These are phyloP conservation scores for Elsinoe perseae DNA, from an alignment of 2,329 filamentous ascomycete species.

Conservation along the genomic window DNA sequence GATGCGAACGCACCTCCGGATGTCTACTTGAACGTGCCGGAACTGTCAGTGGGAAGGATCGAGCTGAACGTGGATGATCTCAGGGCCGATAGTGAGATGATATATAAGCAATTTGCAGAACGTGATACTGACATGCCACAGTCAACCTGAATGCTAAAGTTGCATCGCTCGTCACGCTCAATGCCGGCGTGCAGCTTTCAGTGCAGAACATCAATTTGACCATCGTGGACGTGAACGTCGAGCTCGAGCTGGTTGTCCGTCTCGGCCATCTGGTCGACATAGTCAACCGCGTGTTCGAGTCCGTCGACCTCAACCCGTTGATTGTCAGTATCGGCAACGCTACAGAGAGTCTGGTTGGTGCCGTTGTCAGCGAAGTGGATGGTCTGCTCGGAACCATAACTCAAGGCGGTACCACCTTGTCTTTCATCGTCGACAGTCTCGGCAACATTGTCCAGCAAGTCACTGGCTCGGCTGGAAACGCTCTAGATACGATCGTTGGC, in stretches of 20 bases:
- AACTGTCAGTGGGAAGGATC: conserved; percentile 52
- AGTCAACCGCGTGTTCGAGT: conserved; percentile 53
- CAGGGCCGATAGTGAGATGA: conserved; percentile 39
- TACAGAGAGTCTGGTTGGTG: conserved; percentile 39
- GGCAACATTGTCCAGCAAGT: conserved; percentile 58
- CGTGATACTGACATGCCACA: conserved; percentile 6
- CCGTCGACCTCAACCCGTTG: conserved; percentile 54
- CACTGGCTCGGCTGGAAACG: conserved; percentile 34
- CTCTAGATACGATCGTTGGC: conserved; percentile 41
- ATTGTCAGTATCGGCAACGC: conserved; percentile 33
- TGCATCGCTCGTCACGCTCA: conserved; percentile 49
- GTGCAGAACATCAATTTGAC: conserved; percentile 52
- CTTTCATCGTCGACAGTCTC: conserved; percentile 48
- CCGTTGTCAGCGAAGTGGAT: conserved; percentile 52
- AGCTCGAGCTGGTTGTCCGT: conserved; percentile 53
- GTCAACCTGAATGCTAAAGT: conserved; percentile 54
- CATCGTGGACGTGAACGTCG: conserved; percentile 51
- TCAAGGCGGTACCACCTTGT: conserved; percentile 43
- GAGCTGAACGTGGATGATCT: conserved; percentile 54
- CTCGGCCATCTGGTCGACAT: conserved; percentile 54
- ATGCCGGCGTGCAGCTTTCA: conserved; percentile 42
- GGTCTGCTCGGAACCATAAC: conserved; percentile 53
- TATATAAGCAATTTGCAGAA: background rate
- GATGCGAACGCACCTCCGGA: conserved; percentile 36
- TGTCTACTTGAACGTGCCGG: conserved; percentile 51